Conservation (phyloP, 2,329 filamentous ascomycete species). For the Colletotrichum sojae region DNA sequence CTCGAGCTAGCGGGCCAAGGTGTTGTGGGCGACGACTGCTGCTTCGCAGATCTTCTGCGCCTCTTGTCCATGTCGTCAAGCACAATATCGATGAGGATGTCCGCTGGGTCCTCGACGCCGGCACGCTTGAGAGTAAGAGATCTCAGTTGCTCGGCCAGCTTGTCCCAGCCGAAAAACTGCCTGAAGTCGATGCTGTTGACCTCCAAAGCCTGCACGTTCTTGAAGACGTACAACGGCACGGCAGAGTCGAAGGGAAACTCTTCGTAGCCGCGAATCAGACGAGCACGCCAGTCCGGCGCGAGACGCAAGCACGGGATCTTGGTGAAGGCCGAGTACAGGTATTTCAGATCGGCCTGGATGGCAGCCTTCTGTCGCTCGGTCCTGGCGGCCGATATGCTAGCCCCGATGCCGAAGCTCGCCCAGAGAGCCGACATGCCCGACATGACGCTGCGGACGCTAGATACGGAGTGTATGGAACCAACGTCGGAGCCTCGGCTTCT, state of each 20-base stretch:
- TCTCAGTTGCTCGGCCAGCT: constrained; percentile 89
- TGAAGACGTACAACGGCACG: constrained; percentile 96
- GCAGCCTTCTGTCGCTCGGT: constrained; percentile 92
- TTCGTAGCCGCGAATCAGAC: constrained; percentile 92
- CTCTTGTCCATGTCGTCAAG: constrained; percentile 97
- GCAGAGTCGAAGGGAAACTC: constrained; percentile 99
- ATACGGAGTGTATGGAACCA: constrained; percentile 94
- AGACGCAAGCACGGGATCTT: constrained; percentile 95
- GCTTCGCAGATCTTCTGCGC: constrained; percentile 88
- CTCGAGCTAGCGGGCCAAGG: constrained; percentile 74
- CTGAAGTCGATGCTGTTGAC: constrained; percentile 96
- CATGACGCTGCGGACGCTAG: constrained; percentile 97
- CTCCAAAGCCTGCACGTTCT: constrained; percentile 94
- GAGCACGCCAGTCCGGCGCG: constrained; percentile 92
- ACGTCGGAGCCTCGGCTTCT: constrained; percentile 86
- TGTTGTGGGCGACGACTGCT: constrained; percentile 83
- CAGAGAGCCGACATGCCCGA: constrained; percentile 95
- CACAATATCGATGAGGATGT: constrained; percentile 92
- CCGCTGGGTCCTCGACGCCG: constrained; percentile 88
- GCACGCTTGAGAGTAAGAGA: constrained; percentile 91
- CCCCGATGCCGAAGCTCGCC: constrained; percentile 87
- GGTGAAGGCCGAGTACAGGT: constrained; percentile 97
- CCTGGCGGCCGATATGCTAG: constrained; percentile 84
- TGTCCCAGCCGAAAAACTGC: constrained; percentile 98
- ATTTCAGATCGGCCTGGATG: constrained; percentile 89